A percentile compares a stretch with the other conserved stretches of the same genome.
phyloP scores from a whole-genome alignment of 2,329 filamentous ascomycete species.

The Neurospora sp. region DNA sequence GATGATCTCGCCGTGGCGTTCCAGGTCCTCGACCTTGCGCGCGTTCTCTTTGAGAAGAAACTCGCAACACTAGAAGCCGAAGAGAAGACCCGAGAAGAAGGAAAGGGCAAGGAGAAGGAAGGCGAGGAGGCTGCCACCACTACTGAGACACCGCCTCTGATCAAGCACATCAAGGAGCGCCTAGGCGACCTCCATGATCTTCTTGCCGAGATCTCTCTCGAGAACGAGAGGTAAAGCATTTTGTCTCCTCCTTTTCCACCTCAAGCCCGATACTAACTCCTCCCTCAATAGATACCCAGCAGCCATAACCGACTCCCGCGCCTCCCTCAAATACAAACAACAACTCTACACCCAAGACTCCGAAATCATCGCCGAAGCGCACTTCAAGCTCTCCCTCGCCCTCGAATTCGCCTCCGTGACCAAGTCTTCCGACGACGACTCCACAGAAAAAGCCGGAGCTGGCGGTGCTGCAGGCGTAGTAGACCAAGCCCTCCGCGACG shows the following conservation, averaged over 20 bases:
- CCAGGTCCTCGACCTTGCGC: slow-evolving; percentile 74
- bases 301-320: slow-evolving; percentile 75
- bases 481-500: slow-evolving; percentile 59
- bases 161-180: slow-evolving; percentile 65
- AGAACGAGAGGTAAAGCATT: slow-evolving; percentile 65
- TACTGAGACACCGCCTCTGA: neutral
- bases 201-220: slow-evolving; percentile 90
- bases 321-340: slow-evolving; percentile 68
- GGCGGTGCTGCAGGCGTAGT: slow-evolving; percentile 24
- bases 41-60: slow-evolving; percentile 50
- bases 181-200: slow-evolving; percentile 90
- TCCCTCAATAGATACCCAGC: slow-evolving; percentile 54
- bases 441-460: slow-evolving; percentile 19
- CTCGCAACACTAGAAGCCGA: slow-evolving; percentile 24
- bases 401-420: slow-evolving; percentile 86
- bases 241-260: neutral
- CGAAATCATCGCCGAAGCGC: slow-evolving; percentile 81
- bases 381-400: slow-evolving; percentile 92
- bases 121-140: slow-evolving; percentile 23
- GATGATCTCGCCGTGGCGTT: slow-evolving; percentile 74
- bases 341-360: slow-evolving; percentile 71
- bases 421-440: slow-evolving; percentile 41
- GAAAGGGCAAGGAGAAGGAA: slow-evolving; percentile 31
- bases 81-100: slow-evolving; percentile 22
- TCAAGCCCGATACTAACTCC: slow-evolving; percentile 2